phyloP scores from a whole-genome alignment of 2,329 filamentous ascomycete genomes.

The Cercospora sp. region DNA sequence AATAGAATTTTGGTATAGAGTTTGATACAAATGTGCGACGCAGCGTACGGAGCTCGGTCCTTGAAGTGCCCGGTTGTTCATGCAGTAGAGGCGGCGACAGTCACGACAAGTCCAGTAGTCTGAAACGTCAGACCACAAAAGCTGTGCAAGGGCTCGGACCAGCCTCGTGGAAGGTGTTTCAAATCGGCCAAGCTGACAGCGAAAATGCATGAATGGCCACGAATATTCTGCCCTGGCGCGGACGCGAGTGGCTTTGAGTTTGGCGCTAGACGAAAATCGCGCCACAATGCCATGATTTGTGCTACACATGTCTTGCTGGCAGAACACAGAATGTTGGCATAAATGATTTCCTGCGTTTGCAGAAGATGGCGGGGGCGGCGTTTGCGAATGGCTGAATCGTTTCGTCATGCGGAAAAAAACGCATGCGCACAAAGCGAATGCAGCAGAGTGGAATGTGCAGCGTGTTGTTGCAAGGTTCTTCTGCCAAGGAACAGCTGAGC shows the following conservation, averaged over 20 bases:
- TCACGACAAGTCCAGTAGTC: neutral
- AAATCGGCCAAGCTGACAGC: neutral
- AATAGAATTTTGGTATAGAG: neutral
- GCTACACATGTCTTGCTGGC: neutral
- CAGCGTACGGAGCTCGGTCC: constrained; percentile 2
- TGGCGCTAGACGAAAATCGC: constrained; percentile 1
- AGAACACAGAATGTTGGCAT: neutral
- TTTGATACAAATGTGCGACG: neutral
- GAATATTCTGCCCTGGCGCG: neutral
- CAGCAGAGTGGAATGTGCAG: neutral
- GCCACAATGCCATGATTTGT: constrained; percentile 1
- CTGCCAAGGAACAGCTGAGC: constrained; percentile 4
- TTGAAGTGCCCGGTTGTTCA: neutral
- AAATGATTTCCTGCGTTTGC: neutral
- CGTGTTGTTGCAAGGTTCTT: neutral
- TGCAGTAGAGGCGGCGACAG: neutral
- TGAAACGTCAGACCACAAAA: constrained; percentile 1
- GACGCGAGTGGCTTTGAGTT: neutral
- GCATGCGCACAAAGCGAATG: neutral
- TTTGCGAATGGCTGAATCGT: neutral
- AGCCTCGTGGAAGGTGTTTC: constrained; percentile 3
- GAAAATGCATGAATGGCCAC: neutral
- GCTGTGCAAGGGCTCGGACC: neutral
- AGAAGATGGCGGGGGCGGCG: neutral
- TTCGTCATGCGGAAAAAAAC: neutral